Base-by-base conservation (phyloP, 2,329 filamentous ascomycete genomes). In the Lizonia empirigonia region DNA sequence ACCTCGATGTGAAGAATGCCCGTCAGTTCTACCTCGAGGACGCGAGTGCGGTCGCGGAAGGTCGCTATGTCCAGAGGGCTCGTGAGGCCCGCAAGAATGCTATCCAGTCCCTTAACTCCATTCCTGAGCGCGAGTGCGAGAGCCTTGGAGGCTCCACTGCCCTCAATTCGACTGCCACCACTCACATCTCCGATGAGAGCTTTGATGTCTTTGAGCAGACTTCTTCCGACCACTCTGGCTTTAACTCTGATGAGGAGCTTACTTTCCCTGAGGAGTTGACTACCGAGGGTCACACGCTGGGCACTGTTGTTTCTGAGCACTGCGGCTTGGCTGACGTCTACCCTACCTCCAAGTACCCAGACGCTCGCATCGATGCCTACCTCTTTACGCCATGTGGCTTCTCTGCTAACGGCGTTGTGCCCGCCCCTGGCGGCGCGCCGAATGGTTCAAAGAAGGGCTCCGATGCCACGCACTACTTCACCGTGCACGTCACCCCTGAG, bases 321-420 rank as follows among this genome's bases (percentile, higher is more conserved):
- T 97, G 91, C 73, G 94, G 94, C 41, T 83, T 99, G 38, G 88
- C 91, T 15, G 87, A 91, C 56, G 86, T 99, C 55, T 99, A 97
- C 67, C 89, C 94, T 5, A 86, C 85, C 35, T 86, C 85, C 52
- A 87, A 88, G 74, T 97, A 96, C 70, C 92, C 94, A 0, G 93
- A 97, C 63, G 89, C 94, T 18, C 89, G 90, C 52, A 90, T 99
- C 60, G 94, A 99, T 64, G 91, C 94, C 18, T 99, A 97, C 73
- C 84, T 97, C 46, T 99, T 99, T 79, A 91, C 89, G 1, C 94
- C 94, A 0, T 99, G 94, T 69, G 94, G 94, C 51, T 99, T 96
- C 76, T 97, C 92, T 6, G 94, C 94, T 72, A 99, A 99, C 68
- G 94, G 91, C 44, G 92, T 99, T 16, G 84, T 99, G 33, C 94